phyloP scores from a whole-genome alignment of 2,329 filamentous ascomycete genomes.

The Paraphoma sp. region DNA sequence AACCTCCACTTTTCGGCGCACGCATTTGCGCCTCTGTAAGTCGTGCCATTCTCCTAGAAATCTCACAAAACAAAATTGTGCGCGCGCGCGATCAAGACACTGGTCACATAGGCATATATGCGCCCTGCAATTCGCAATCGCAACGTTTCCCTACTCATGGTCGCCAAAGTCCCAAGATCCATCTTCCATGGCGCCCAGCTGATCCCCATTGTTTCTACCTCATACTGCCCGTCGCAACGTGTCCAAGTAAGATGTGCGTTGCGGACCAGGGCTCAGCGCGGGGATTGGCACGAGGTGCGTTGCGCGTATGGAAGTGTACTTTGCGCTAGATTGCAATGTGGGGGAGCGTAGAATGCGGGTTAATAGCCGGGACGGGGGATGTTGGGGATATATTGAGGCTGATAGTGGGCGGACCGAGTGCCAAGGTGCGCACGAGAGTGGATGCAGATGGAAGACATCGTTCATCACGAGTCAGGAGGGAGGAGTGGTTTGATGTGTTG shows the following conservation, averaged over 20 bases:
- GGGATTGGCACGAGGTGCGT: background rate
- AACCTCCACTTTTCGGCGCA: background rate
- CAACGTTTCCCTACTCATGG: background rate
- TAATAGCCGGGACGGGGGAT: background rate
- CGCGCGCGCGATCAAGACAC: background rate
- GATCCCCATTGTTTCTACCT: background rate
- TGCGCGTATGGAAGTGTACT: background rate
- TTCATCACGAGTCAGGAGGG: background rate
- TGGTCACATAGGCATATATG: background rate
- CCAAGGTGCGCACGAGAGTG: background rate
- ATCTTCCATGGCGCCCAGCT: background rate
- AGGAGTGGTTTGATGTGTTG: background rate
- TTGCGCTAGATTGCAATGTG: background rate
- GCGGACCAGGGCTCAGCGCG: background rate
- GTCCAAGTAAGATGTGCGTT: background rate
- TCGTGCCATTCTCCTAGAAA: constrained; percentile 1
- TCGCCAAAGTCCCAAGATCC: background rate
- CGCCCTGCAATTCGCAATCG: background rate
- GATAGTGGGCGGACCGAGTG: background rate
- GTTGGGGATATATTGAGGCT: background rate
- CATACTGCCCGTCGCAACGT: background rate
- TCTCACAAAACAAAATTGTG: background rate
- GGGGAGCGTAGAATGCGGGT: background rate
- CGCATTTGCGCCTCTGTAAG: constrained; percentile 1
- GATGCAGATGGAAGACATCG: too few relatives aligned